Percentiles rank a stretch among this genome's conserved stretches.
Evolutionary conservation across 2,329 filamentous ascomycete genomes (phyloP).

Genomic region (Trichoderma citrinoviride): DNA sequence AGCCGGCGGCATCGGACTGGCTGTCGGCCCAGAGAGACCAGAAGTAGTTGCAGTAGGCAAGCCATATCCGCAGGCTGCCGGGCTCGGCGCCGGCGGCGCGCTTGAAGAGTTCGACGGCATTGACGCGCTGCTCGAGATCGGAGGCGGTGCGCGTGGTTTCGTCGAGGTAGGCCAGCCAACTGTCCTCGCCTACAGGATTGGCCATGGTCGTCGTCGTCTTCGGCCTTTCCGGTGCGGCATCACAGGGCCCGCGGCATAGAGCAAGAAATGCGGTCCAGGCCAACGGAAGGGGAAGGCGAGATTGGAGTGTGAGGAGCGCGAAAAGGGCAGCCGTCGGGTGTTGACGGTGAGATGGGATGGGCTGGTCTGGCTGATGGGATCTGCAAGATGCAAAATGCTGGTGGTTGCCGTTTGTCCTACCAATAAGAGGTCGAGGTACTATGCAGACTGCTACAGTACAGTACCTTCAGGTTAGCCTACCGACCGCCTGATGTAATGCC

Average conservation of each 20-base stretch:
- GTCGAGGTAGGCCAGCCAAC: conserved; percentile 74
- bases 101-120: conserved; percentile 69
- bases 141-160: conserved; percentile 62
- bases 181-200: conserved; percentile 68
- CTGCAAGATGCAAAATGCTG: neutral
- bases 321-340: neutral
- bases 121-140: conserved; percentile 65
- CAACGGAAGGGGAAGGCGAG: neutral
- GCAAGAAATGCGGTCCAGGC: neutral
- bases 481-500: neutral
- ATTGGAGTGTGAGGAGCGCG: neutral
- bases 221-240: conserved; percentile 28
- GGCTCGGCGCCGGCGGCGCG: conserved; percentile 69
- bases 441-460: neutral
- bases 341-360: neutral
- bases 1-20: conserved; percentile 52
- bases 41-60: conserved; percentile 75
- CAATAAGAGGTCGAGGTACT: neutral
- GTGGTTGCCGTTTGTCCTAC: neutral
- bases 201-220: conserved; percentile 39
- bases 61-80: conserved; percentile 71
- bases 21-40: conserved; percentile 67
- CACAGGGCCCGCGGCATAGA: conserved; percentile 23
- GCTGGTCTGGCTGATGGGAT: neutral
- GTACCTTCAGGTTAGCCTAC: neutral